These are phyloP conservation scores for Hypoxylon rickii DNA, from an alignment of 495 filamentous ascomycete species.

Conservation along the genomic window DNA sequence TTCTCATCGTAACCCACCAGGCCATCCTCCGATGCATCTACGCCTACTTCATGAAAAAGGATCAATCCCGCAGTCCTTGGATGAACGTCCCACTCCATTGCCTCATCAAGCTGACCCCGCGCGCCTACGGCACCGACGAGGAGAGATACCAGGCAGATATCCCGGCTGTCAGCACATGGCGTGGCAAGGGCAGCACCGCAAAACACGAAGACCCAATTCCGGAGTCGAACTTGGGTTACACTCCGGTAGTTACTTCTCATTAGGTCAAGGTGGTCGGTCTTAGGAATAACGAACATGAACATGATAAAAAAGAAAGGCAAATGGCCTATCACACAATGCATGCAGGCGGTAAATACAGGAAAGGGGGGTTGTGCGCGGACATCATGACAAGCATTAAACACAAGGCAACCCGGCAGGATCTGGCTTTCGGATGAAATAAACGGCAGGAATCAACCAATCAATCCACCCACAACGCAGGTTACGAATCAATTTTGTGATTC, in stretches of 20 bases:
- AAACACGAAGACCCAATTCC: conserved; percentile 62
- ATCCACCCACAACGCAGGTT: too few species aligned
- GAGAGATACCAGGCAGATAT: conserved; percentile 87
- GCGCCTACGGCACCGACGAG: conserved; percentile 91
- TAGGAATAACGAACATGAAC: too few species aligned
- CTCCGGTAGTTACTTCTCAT: conserved; percentile 17
- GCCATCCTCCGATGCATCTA: conserved; percentile 97
- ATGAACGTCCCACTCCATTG: conserved; percentile 91
- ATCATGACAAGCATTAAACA: neutral
- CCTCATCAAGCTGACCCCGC: conserved; percentile 91
- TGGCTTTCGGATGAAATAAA: conserved; percentile 15
- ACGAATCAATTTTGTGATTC: conserved; percentile 7
- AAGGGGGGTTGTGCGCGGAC: neutral
- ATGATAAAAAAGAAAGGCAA: too few species aligned
- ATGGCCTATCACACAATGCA: too few species aligned
- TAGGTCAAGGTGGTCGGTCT: neutral
- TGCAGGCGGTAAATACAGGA: too few species aligned
- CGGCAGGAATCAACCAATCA: too few species aligned
- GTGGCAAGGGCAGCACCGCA: conserved; percentile 86
- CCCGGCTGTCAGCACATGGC: conserved; percentile 91
- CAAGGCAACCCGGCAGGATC: conserved; percentile 9
- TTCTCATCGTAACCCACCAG: conserved; percentile 97
- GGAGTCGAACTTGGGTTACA: conserved; percentile 35
- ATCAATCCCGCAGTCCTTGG: conserved; percentile 93
- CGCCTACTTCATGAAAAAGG: conserved; percentile 96